A percentile compares a stretch with the other conserved stretches of the same genome.
phyloP scores from a whole-genome alignment of 495 filamentous ascomycete species.

The Penicillium dipodomyicola region DNA sequence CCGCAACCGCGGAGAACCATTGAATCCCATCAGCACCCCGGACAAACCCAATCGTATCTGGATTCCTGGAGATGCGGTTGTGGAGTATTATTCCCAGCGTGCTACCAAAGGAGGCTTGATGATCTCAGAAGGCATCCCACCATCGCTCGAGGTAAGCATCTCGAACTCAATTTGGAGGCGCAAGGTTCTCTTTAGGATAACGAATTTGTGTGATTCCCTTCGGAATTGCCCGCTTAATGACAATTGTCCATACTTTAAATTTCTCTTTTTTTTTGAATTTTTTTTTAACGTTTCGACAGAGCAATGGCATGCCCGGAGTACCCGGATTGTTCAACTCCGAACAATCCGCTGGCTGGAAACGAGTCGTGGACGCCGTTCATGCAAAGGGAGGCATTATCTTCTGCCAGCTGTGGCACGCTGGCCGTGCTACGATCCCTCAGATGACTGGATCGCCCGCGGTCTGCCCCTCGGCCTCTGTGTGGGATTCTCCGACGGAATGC shows the following conservation, averaged over 20 bases:
- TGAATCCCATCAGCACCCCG: constrained; percentile 39
- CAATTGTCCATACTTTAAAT: background rate
- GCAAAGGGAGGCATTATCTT: constrained; percentile 52
- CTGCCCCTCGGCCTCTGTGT: constrained; percentile 38
- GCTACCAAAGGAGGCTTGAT: constrained; percentile 53
- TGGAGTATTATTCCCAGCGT: constrained; percentile 56
- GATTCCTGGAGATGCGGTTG: constrained; percentile 46
- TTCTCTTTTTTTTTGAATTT: background rate
- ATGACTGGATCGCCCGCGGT: constrained; percentile 42
- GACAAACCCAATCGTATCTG: constrained; percentile 45
- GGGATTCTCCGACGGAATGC: constrained; percentile 41
- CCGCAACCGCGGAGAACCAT: constrained; percentile 47
- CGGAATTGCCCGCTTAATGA: background rate
- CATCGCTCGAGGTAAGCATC: constrained; percentile 41
- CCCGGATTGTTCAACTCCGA: constrained; percentile 50
- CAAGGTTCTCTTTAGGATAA: background rate
- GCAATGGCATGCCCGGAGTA: constrained; percentile 47
- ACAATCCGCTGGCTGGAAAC: constrained; percentile 50
- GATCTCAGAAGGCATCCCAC: constrained; percentile 55
- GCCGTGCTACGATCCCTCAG: constrained; percentile 48
- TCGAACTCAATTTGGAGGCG: background rate
- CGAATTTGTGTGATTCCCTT: background rate
- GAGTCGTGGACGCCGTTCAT: constrained; percentile 53
- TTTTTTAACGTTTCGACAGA: constrained; percentile 19
- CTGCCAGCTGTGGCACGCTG: constrained; percentile 53